Evolutionary conservation across 2,329 filamentous ascomycete species (phyloP).

Genomic region (Fusarium poae): DNA sequence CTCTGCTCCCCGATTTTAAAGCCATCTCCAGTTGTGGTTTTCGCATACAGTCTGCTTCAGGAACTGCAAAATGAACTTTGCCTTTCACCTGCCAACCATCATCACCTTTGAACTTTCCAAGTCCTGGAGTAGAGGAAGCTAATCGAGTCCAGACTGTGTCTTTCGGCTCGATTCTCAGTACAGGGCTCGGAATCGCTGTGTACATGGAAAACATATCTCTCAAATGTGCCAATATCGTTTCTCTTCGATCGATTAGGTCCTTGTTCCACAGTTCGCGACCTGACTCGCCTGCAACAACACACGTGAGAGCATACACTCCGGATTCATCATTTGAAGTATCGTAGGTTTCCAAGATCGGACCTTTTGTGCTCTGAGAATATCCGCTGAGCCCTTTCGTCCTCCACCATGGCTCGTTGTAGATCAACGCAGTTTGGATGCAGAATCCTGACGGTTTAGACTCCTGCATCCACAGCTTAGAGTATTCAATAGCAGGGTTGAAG

Average conservation of each 20-base stretch:
- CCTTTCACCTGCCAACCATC: not conserved
- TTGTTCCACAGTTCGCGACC: not conserved
- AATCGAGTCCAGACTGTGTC: too few species aligned
- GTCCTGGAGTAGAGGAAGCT: not conserved
- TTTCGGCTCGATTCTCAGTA: not conserved
- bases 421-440: not conserved
- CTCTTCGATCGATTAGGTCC: not conserved
- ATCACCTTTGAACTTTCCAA: too few species aligned
- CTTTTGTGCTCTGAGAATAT: not conserved
- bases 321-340: not conserved
- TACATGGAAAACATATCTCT: not conserved
- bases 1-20: not conserved
- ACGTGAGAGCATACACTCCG: not conserved
- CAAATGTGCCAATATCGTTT: not conserved
- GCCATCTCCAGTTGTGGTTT: not conserved
- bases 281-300: not conserved
- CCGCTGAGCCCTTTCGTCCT: not conserved
- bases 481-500: fast-evolving
- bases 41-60: not conserved
- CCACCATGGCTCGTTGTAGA: not conserved
- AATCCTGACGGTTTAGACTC: not conserved
- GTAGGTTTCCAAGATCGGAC: not conserved
- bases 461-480: not conserved
- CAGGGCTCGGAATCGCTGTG: not conserved
- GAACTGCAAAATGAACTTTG: not conserved